Conservation (phyloP, 2,329 filamentous ascomycete species). For the Fusarium veterinarium region DNA sequence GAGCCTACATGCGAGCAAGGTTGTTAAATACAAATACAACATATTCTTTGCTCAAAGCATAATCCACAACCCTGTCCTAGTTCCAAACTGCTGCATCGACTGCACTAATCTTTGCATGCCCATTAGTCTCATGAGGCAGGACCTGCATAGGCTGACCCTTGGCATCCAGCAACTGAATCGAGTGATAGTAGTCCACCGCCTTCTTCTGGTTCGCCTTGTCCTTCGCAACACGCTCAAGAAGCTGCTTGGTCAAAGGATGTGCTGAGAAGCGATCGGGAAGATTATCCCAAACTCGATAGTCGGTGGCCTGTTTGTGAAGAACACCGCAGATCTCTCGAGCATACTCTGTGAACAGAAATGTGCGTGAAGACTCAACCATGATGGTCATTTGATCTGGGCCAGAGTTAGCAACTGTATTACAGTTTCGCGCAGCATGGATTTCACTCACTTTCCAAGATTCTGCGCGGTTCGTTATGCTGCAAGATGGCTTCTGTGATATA, state of each 20-base stretch:
- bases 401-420: fast-evolving
- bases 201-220: not conserved
- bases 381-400: conserved; percentile 13
- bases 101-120: not conserved
- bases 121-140: not conserved
- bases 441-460: conserved; percentile 4
- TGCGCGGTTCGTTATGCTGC: conserved; percentile 12
- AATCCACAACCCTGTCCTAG: fast-evolving
- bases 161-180: not conserved
- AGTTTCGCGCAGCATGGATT: no score
- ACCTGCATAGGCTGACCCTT: not conserved
- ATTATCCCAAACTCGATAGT: conserved; percentile 18
- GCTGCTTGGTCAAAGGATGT: not conserved
- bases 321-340: conserved; percentile 12
- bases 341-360: conserved; percentile 24
- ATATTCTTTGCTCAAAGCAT: not conserved
- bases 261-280: conserved; percentile 13
- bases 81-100: not conserved
- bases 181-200: conserved; percentile 9
- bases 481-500: conserved; percentile 2
- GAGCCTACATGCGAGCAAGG: no score
- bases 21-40: not conserved
- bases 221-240: not conserved
- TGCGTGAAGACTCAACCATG: conserved; percentile 14
- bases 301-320: conserved; percentile 12